A percentile compares a stretch with the other conserved stretches of the same genome.
These are phyloP conservation scores for Chaetoscypha palmicola DNA, from an alignment of 2,329 filamentous ascomycete species.

Conservation along the genomic window DNA sequence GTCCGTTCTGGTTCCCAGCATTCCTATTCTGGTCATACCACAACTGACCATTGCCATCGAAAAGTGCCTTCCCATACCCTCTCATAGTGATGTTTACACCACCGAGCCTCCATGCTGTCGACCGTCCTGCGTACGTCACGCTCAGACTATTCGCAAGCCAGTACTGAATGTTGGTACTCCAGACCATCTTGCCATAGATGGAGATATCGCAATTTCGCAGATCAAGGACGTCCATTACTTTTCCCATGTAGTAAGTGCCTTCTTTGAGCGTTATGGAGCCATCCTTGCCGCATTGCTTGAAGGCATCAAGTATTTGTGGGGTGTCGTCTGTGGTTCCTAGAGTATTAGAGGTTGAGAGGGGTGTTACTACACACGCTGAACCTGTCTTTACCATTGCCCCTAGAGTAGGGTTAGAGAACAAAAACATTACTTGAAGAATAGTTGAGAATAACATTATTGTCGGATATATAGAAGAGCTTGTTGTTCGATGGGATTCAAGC, in stretches of 20 bases:
- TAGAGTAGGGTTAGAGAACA: not conserved
- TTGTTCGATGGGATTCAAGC: too few species aligned
- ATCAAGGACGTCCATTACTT: constrained; percentile 50
- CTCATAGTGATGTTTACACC: constrained; percentile 59
- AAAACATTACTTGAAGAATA: not conserved
- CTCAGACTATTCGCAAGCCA: constrained; percentile 57
- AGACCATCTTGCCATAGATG: constrained; percentile 50
- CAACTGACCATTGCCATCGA: constrained; percentile 41
- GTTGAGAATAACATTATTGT: too few species aligned
- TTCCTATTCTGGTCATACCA: constrained; percentile 35
- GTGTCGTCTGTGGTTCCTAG: constrained; percentile 30
- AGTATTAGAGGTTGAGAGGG: constrained; percentile 3
- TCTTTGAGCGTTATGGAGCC: constrained; percentile 36
- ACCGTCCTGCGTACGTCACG: constrained; percentile 56
- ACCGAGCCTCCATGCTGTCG: constrained; percentile 57
- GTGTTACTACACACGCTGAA: constrained; percentile 11
- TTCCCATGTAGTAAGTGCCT: constrained; percentile 43
- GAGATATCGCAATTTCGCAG: constrained; percentile 55
- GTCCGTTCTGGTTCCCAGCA: constrained; percentile 36
- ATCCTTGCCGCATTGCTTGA: constrained; percentile 34
- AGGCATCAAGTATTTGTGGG: constrained; percentile 36
- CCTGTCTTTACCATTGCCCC: constrained; percentile 6
- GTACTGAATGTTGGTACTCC: constrained; percentile 59
- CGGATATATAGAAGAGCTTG: too few species aligned
- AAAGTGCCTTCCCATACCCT: constrained; percentile 44